A percentile compares a stretch with the other conserved stretches of the same genome.
phyloP scores from a whole-genome alignment of 1,139 yeast species.

The Wickerhamiella pararugosa region DNA sequence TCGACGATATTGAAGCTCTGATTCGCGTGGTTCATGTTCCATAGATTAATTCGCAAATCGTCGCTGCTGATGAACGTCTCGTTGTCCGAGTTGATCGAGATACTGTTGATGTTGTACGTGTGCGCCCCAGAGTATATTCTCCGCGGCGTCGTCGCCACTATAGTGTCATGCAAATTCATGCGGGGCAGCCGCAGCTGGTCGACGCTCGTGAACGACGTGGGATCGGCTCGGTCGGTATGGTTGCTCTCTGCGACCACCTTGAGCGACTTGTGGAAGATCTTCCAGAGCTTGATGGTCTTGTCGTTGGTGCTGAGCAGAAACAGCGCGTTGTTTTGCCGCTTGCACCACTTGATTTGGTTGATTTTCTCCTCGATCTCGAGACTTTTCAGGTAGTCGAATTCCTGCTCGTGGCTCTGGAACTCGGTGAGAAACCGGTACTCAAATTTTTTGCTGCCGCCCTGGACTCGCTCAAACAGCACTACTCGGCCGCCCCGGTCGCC shows the following conservation, averaged over 20 bases:
- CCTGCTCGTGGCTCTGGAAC: conserved; percentile 97
- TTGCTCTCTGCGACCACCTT: conserved; percentile 88
- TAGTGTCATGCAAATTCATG: conserved; percentile 80
- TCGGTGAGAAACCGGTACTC: conserved; percentile 94
- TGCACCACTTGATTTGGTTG: conserved; percentile 94
- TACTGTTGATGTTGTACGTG: conserved; percentile 94
- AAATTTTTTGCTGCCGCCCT: conserved; percentile 32
- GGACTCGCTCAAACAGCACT: conserved; percentile 84
- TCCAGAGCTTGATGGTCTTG: conserved; percentile 96
- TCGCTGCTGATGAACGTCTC: conserved; percentile 91
- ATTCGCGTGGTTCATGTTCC: conserved; percentile 92
- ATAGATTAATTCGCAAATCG: conserved; percentile 85
- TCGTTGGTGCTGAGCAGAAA: conserved; percentile 86
- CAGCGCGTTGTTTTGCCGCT: conserved; percentile 74
- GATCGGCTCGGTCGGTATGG: conserved; percentile 33
- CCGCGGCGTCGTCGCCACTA: conserved; percentile 90
- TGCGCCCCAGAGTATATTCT: conserved; percentile 90
- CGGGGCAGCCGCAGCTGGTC: conserved; percentile 59
- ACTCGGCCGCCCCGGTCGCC: conserved; percentile 99
- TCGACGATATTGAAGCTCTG: conserved; percentile 93
- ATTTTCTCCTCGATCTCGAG: conserved; percentile 96
- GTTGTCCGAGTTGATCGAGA: conserved; percentile 86
- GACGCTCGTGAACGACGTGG: conserved; percentile 17
- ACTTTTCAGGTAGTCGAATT: conserved; percentile 89
- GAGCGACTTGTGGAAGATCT: conserved; percentile 79